Base-by-base conservation (phyloP, 1,284 basidiomycete genomes). In the Heterobasidion irregulare region DNA sequence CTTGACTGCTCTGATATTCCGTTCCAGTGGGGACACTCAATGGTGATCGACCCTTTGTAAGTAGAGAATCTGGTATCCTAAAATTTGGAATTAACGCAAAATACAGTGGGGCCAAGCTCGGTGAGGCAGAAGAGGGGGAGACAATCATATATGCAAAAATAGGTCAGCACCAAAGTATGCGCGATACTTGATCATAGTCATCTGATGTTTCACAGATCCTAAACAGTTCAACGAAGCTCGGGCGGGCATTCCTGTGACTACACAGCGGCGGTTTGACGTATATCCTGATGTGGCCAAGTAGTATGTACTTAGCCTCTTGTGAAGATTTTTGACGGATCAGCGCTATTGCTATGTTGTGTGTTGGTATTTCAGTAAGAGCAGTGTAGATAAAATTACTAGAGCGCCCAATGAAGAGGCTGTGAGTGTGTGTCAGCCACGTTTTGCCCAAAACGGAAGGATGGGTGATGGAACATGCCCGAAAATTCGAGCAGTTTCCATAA, bases 211-310 rank as follows among this genome's bases (percentile, higher is more conserved):
- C 38, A 52, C 69, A 95, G 94, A 95, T 64, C 82, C 92, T 7
- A 73, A 84, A 57, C 68, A 77, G 50, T 76, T 94, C 60, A 66
- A 79, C 44, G 82, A 84, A 6, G 86, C 92, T 8, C 80, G 94
- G 45, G 75, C 79, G 54, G 89, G 89, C 12, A 90, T 96, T 55
- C 94, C 94, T 12, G 90, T 98, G 16, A 94, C 91, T 0, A 80
- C 75, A 19, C 95, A 98, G 70, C 74, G 94, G 57, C 80, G 94
- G 55, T 97, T 96, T 66, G 94, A 96, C 70, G 91, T 96, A 53
- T 98, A 97, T 67, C 74, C 79, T 5, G 87, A 95, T 67, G 82
- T 95, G 50, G 78, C 74, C 57, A 61, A 61, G 51, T 53, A 38
- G 16, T 26, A 2, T 48, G 47, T 18, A 12, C 2, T 19, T 18